These are phyloP conservation scores for Angophora floribunda DNA, from an alignment of 345 rosid species.

Conservation along the genomic window DNA sequence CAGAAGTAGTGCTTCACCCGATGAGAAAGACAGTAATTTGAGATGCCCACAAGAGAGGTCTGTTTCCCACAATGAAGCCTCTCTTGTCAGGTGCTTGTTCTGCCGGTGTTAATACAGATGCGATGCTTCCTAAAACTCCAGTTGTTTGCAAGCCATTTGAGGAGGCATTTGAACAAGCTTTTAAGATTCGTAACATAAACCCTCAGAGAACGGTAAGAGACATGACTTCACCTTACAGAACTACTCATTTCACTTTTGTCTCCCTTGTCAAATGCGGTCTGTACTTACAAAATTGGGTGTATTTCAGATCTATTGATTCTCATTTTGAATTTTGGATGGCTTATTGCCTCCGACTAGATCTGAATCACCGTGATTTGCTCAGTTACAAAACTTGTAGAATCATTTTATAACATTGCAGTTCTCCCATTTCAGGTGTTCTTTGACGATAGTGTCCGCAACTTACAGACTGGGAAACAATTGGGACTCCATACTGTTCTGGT, in stretches of 20 bases:
- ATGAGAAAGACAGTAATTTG: conserved; percentile 4
- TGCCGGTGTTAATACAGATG: conserved; percentile 2
- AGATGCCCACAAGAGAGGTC: not conserved
- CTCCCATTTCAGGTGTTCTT: conserved; percentile 61
- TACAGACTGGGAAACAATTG: conserved; percentile 61
- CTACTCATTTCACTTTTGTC: not conserved
- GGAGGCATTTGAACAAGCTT: conserved; percentile 60
- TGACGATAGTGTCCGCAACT: conserved; percentile 76
- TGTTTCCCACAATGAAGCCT: not conserved
- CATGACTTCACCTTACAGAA: not conserved
- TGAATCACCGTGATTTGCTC: not conserved
- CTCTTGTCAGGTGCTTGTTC: not conserved
- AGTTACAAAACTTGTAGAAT: not conserved
- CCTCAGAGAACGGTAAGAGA: conserved; percentile 67
- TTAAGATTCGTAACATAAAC: conserved; percentile 57
- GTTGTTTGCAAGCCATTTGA: conserved; percentile 84
- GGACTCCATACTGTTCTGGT: conserved; percentile 87
- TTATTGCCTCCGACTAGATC: not conserved
- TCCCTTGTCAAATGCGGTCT: not conserved
- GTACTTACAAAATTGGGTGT: not conserved
- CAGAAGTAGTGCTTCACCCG: conserved; percentile 8
- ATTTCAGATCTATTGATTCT: not conserved
- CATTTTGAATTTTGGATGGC: not conserved
- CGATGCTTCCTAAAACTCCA: conserved; percentile 44
- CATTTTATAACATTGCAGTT: not conserved